These are phyloP conservation scores for Venturia nashicola DNA, from an alignment of 2,329 filamentous ascomycete genomes.

Conservation along the genomic window DNA sequence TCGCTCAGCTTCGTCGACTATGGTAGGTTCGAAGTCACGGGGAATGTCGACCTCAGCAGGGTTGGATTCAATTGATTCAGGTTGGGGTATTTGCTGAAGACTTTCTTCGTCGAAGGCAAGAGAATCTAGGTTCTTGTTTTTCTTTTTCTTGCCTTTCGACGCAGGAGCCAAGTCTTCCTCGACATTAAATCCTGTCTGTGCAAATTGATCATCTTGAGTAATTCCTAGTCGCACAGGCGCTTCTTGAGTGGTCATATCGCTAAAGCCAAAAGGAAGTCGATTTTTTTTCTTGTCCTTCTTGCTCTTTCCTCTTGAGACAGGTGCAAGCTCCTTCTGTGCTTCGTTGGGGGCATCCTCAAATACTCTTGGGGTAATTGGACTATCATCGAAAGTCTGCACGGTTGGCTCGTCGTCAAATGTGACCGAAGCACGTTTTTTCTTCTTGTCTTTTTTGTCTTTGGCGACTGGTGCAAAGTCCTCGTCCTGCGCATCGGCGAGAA, in stretches of 20 bases:
- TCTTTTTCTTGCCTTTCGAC: background rate
- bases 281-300: slow-evolving; percentile 1
- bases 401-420: background rate
- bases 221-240: background rate
- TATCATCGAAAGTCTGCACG: background rate
- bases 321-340: background rate
- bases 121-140: background rate
- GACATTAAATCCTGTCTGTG: background rate
- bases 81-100: background rate
- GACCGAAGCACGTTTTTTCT: background rate
- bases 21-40: background rate
- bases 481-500: background rate
- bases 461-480: background rate
- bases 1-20: background rate
- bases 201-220: background rate
- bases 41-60: background rate
- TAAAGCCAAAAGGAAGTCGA: background rate
- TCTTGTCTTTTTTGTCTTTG: background rate
- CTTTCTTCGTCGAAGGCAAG: background rate
- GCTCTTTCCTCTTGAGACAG: background rate
- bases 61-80: background rate
- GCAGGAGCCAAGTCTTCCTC: background rate
- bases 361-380: background rate
- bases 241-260: background rate
- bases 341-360: background rate